Conservation (phyloP, 1,284 basidiomycete species). For the Limonomyces culmigenus region DNA sequence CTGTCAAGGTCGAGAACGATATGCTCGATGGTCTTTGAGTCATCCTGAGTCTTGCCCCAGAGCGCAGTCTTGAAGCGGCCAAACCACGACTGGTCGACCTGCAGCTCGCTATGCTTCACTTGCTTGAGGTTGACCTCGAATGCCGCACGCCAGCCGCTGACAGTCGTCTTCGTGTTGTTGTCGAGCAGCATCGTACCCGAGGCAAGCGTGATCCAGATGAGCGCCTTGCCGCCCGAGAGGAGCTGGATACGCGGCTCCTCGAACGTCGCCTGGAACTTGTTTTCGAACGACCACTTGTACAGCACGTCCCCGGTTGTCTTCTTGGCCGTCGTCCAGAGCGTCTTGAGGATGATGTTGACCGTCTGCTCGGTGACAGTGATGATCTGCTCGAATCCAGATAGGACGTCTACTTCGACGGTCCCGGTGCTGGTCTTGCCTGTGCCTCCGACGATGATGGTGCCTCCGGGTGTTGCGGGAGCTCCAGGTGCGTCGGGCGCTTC, state of each 20-base stretch:
- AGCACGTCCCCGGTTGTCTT: conserved; percentile 4
- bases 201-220: conserved; percentile 12
- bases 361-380: conserved; percentile 15
- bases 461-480: too few relatives aligned
- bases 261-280: conserved; percentile 13
- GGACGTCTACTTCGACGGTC: too few relatives aligned
- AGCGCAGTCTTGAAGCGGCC: conserved; percentile 8
- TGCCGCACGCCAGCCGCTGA: conserved; percentile 14
- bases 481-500: too few relatives aligned
- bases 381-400: conserved; percentile 15
- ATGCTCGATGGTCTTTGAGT: conserved; percentile 13
- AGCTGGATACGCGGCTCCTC: conserved; percentile 11
- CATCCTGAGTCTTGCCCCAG: conserved; percentile 7
- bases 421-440: too few relatives aligned
- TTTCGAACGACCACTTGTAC: conserved; percentile 11
- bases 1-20: conserved; percentile 14
- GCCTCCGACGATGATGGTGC: too few relatives aligned
- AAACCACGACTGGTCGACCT: conserved; percentile 6
- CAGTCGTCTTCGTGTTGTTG: not conserved
- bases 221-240: conserved; percentile 11
- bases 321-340: conserved; percentile 7
- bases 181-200: conserved; percentile 6
- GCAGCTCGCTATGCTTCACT: conserved; percentile 9
- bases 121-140: conserved; percentile 17
- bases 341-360: conserved; percentile 13